Conservation (phyloP, 768 basidiomycete species). For the Cystobasidiopsis lactophilus region DNA sequence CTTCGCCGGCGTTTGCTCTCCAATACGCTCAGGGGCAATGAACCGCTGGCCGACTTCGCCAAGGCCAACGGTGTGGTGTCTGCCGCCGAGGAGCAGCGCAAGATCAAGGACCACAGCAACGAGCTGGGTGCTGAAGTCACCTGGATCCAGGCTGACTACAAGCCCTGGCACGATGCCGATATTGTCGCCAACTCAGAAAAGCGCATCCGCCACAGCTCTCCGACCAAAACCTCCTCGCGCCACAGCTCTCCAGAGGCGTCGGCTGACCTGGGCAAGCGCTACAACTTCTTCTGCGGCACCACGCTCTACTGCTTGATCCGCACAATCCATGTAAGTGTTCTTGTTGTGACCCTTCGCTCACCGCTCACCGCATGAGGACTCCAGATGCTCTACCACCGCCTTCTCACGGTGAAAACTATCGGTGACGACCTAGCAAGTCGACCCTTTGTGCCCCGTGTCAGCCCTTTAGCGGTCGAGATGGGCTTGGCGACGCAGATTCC, state of each 20-base stretch:
- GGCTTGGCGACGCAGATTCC: slow-evolving; percentile 48
- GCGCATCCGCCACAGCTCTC: neutral
- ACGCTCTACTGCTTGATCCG: slow-evolving; percentile 80
- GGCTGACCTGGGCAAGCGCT: slow-evolving; percentile 4
- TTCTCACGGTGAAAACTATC: slow-evolving; percentile 64
- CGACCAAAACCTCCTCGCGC: neutral
- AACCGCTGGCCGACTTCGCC: neutral
- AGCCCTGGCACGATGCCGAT: neutral
- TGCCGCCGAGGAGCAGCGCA: neutral
- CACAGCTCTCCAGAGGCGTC: neutral
- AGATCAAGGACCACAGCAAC: neutral
- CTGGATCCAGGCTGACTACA: slow-evolving; percentile 19
- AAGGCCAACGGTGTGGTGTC: neutral
- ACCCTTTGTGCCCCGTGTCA: slow-evolving; percentile 27
- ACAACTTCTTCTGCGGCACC: slow-evolving; percentile 62
- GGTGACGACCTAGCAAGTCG: slow-evolving; percentile 40
- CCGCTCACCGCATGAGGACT: neutral
- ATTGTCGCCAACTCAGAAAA: neutral
- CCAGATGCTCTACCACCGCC: slow-evolving; percentile 72
- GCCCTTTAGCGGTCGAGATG: slow-evolving; percentile 29
- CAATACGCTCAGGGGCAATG: neutral
- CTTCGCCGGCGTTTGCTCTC: neutral
- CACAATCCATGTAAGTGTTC: slow-evolving; percentile 50
- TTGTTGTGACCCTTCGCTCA: neutral
- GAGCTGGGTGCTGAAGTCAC: neutral